A percentile compares a stretch with the other conserved stretches of the same genome.
These are phyloP conservation scores for Diaporthe vaccinii DNA, from an alignment of 2,329 filamentous ascomycete genomes.

Conservation along the genomic window DNA sequence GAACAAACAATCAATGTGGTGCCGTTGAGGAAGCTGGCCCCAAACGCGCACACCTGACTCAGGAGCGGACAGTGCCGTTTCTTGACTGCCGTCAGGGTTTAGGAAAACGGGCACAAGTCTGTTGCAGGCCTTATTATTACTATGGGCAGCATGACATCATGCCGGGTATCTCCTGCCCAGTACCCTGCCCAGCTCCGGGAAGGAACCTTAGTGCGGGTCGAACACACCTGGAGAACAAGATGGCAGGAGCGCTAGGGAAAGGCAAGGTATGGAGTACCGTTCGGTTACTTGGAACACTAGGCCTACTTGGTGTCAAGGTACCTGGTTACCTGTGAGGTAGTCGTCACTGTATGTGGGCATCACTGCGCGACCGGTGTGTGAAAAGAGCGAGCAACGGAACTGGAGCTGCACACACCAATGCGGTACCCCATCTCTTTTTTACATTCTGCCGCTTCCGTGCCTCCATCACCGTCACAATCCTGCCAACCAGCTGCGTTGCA, in stretches of 20 bases:
- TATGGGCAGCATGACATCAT: conserved; percentile 24
- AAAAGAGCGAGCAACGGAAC: background rate
- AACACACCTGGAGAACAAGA: background rate
- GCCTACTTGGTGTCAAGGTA: background rate
- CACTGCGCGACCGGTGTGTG: conserved; percentile 1
- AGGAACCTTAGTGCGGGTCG: conserved; percentile 15
- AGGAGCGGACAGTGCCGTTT: conserved; percentile 6
- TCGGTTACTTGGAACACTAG: background rate
- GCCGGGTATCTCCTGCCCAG: background rate
- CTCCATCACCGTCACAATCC: background rate
- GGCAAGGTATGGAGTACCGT: background rate
- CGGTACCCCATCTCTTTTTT: too few species aligned
- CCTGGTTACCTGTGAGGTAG: background rate
- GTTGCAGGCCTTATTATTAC: conserved; percentile 14
- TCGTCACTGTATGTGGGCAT: background rate
- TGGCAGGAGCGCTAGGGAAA: background rate
- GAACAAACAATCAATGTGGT: background rate
- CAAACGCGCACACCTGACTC: conserved; percentile 18
- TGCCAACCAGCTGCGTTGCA: conserved; percentile 26
- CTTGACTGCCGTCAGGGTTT: background rate
- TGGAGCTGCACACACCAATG: background rate
- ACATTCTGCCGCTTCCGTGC: background rate
- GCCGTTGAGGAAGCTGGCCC: background rate
- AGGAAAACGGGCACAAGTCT: conserved; percentile 8
- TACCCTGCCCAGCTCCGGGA: conserved; percentile 6